A percentile compares a stretch with the other conserved stretches of the same genome.
Conservation (phyloP, 2,329 filamentous ascomycete species). For the Colletotrichum noveboracense region DNA sequence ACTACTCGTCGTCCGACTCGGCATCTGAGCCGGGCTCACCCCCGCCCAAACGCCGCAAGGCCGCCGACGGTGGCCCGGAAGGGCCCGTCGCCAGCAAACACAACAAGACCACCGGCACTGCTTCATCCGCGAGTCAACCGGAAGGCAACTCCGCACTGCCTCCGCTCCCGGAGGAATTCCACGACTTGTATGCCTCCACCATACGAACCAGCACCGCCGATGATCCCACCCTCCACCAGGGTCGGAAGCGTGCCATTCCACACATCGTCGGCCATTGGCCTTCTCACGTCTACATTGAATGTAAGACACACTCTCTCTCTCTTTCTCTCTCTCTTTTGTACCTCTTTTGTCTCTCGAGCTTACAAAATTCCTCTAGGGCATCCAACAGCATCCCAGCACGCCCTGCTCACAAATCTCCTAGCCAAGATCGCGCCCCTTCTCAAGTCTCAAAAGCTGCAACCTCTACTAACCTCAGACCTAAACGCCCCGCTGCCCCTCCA, state of each 20-base stretch:
- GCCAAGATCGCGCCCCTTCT: slow-evolving; percentile 36
- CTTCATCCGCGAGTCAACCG: neutral
- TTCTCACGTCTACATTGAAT: slow-evolving; percentile 90
- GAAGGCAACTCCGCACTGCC: slow-evolving; percentile 52
- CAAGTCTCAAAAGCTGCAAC: slow-evolving; percentile 56
- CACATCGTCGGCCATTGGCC: slow-evolving; percentile 93
- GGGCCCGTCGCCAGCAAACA: neutral
- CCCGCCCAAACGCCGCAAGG: slow-evolving; percentile 43
- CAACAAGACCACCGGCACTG: neutral
- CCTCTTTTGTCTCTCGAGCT: neutral
- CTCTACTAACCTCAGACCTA: slow-evolving; percentile 78
- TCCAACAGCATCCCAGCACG: slow-evolving; percentile 53
- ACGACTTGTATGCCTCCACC: slow-evolving; percentile 87
- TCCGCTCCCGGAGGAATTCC: slow-evolving; percentile 80
- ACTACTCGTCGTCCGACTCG: slow-evolving; percentile 61
- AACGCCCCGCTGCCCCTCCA: slow-evolving; percentile 82
- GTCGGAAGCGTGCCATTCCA: slow-evolving; percentile 80
- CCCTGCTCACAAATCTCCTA: slow-evolving; percentile 49
- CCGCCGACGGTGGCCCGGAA: slow-evolving; percentile 17
- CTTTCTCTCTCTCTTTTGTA: neutral
- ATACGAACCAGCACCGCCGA: slow-evolving; percentile 79
- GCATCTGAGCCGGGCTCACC: slow-evolving; percentile 34
- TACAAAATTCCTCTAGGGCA: slow-evolving; percentile 49
- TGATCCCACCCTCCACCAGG: slow-evolving; percentile 84
- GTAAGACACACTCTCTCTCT: slow-evolving; percentile 55